Conservation (phyloP, 352 stramenopile genomes). For the Halophytophthora polymorphica region DNA sequence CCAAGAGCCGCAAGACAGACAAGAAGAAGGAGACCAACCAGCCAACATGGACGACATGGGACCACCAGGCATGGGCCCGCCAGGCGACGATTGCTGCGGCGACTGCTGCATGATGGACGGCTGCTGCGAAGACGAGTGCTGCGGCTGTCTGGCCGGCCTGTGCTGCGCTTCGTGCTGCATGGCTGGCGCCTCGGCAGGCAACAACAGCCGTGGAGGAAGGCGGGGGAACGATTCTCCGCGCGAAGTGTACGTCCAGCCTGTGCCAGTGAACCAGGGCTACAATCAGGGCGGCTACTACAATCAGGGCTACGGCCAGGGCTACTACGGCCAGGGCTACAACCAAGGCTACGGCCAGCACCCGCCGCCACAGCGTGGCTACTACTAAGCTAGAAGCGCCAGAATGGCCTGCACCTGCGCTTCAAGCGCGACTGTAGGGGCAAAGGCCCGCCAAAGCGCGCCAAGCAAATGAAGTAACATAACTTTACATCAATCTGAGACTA, state of each 20-base stretch:
- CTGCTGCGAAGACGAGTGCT: slow-evolving; percentile 21
- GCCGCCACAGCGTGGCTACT: slow-evolving; percentile 15
- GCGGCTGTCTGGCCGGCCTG: slow-evolving; percentile 19
- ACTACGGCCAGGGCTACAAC: no score
- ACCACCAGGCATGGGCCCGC: slow-evolving; percentile 5
- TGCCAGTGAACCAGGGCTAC: slow-evolving; percentile 22
- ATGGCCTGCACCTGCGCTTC: no score
- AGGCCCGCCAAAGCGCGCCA: slow-evolving; percentile 9
- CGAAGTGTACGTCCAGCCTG: slow-evolving; percentile 26
- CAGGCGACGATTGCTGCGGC: no score
- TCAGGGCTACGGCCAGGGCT: no score
- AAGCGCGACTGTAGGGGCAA: no score
- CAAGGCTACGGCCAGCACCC: slow-evolving; percentile 11
- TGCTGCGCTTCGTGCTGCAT: slow-evolving; percentile 27
- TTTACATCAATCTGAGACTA: slow-evolving; percentile 16
- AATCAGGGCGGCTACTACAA: no score
- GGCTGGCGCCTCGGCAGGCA: slow-evolving; percentile 12
- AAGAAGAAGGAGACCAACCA: slow-evolving; percentile 12
- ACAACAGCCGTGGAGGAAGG: slow-evolving; percentile 7
- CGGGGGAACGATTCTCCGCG: slow-evolving; percentile 15
- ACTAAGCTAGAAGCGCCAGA: no score
- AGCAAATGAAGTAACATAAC: no score
- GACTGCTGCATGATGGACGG: no score
- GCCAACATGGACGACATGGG: slow-evolving; percentile 18
- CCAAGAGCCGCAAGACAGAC: slow-evolving; percentile 1